Conservation (phyloP, 192 early-diverging fungal species). For the Geranomyces michiganensis region DNA sequence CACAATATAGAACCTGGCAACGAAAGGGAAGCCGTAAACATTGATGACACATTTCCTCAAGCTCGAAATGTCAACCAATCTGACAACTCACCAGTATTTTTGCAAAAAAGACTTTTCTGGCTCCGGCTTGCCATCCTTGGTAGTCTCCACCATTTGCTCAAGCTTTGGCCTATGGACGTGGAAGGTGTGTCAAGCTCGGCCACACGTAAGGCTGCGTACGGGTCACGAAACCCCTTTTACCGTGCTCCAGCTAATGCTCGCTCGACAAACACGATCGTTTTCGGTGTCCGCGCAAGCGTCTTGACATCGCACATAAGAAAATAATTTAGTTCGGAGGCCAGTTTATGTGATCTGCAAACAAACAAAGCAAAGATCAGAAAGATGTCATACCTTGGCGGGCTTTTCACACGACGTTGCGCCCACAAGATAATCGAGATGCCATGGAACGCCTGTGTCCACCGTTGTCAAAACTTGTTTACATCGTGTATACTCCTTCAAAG, state of each 20-base stretch:
- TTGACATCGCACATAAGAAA: too few species aligned
- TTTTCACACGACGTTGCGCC: constrained; percentile 6
- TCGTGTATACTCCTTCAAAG: not conserved
- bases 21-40: not conserved
- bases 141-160: constrained; percentile 28
- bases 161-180: constrained; percentile 24
- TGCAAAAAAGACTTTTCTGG: constrained; percentile 27
- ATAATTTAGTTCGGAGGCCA: too few species aligned
- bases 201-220: too few species aligned
- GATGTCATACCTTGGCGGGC: not conserved
- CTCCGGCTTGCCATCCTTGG: constrained; percentile 33
- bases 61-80: not conserved
- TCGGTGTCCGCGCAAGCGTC: constrained; percentile 1
- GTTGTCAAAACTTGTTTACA: not conserved
- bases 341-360: too few species aligned
- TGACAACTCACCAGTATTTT: constrained; percentile 39
- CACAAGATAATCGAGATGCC: constrained; percentile 36
- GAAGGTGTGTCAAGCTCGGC: not conserved
- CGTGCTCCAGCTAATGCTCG: constrained; percentile 21
- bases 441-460: constrained; percentile 13
- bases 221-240: not conserved
- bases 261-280: constrained; percentile 20
- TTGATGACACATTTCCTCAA: too few species aligned
- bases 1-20: constrained; percentile 30
- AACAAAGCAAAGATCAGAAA: too few species aligned